Base-by-base conservation (phyloP, 1,139 yeast genomes). In the Saccharomyces hybrid region DNA sequence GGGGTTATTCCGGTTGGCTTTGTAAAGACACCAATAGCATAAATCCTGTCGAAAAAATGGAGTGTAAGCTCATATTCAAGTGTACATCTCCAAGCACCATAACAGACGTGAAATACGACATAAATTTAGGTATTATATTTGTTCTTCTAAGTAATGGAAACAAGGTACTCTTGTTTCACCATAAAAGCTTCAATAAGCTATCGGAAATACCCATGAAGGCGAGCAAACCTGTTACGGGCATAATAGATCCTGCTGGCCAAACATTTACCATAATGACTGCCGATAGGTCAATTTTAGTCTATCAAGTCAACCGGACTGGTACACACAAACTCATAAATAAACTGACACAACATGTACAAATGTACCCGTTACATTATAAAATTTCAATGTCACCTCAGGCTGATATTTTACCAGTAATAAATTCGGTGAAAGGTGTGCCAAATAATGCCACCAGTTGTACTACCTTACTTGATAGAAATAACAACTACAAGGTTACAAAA, bases 401-500 rank as follows among this genome's bases (percentile, higher is more conserved):
- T 2, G 60, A 67, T 54, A 42, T 57, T 8, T 42, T 68, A 3
- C 72, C 72, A 1, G 58, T 68, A n/a, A 60, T 67, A 13, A 69
- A 68, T 54, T 62, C 70, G 3, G 56, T 67, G 23, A 65, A 69
- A 51, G 60, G 63, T 8, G 42, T 38, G 16, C 42, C 42, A 14
- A 57, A 57, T n/a, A 54, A 63, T 13, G 52, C 67, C 1, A 55
- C 66, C 23, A 60, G 64, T 5, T 59, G 69, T 3, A 65, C 66
- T 6, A 61, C 62, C 3, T 56, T 68, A 27, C 56, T 68, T 19
- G 67, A 66, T 32, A 63, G 72, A 55, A 61, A 65, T 14, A 61
- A 66, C 42, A 63, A 63, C 48, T 83, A 84, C 80, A 75, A 74
- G 32, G 72, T 77, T 50, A 72, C 73, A 6, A 68, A 78, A 34